Evolutionary conservation across 768 basidiomycete species (phyloP).

Genomic region (Leccinum longicurvipes): DNA sequence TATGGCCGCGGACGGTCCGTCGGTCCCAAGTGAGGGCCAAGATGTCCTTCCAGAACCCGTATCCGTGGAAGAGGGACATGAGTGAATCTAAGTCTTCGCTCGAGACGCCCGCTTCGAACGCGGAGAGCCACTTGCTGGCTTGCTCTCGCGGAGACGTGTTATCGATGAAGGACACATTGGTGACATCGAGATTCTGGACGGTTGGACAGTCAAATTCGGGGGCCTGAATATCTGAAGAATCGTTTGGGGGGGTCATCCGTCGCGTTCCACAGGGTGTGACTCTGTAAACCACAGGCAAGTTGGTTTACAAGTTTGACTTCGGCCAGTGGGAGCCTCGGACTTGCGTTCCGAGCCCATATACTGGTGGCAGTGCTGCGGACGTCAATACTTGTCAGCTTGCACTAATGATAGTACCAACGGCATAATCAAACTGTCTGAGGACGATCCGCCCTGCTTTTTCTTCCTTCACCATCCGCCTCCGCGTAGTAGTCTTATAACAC

Average conservation of each 20-base stretch:
- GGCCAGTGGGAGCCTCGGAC: no score
- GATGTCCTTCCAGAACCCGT: slow-evolving; percentile 49
- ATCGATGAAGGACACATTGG: slow-evolving; percentile 6
- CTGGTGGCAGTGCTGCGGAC: no score
- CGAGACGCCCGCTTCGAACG: slow-evolving; percentile 10
- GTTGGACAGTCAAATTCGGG: slow-evolving; percentile 20
- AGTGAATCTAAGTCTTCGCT: neutral
- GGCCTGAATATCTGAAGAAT: neutral
- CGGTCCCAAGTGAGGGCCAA: slow-evolving; percentile 54
- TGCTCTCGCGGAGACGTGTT: slow-evolving; percentile 5
- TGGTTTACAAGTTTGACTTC: neutral
- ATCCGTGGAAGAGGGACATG: slow-evolving; percentile 19
- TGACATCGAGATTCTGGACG: slow-evolving; percentile 15
- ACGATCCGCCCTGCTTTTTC: no score
- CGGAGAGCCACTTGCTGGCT: slow-evolving; percentile 17
- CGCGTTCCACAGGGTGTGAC: neutral
- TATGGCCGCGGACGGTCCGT: slow-evolving; percentile 41
- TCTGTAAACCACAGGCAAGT: neutral
- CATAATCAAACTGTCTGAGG: no score
- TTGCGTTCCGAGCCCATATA: no score
- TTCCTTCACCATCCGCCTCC: no score
- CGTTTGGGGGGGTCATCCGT: neutral
- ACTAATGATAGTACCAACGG: no score
- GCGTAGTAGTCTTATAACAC: no score
- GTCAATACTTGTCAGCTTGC: no score